phyloP scores from a whole-genome alignment of 2,329 filamentous ascomycete genomes.

The Fusarium verrucosum region DNA sequence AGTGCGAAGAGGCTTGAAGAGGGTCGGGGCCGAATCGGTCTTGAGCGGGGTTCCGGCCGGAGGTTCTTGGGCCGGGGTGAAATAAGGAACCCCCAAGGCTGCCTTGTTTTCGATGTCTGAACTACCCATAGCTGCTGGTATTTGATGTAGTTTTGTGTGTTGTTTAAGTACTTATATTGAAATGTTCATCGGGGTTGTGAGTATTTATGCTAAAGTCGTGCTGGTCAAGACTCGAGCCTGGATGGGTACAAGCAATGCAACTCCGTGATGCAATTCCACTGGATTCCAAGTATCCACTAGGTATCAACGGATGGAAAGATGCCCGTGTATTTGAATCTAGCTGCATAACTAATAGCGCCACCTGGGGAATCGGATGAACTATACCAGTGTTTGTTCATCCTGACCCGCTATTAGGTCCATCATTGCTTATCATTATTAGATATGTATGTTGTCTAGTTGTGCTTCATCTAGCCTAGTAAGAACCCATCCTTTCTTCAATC shows the following conservation, averaged over 20 bases:
- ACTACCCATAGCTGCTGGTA: conserved; percentile 23
- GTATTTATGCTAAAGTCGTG: conserved; percentile 13
- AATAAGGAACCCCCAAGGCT: conserved; percentile 60
- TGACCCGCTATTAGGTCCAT: too few relatives aligned
- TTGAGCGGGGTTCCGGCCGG: conserved; percentile 59
- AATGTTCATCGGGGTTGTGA: neutral
- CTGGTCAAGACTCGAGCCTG: neutral
- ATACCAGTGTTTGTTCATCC: too few relatives aligned
- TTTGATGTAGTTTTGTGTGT: neutral
- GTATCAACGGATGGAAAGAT: too few relatives aligned
- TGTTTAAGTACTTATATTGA: neutral
- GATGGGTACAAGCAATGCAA: conserved; percentile 1
- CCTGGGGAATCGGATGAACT: too few relatives aligned
- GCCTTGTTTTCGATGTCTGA: conserved; percentile 48
- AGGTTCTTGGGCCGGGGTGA: conserved; percentile 63
- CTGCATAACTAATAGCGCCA: too few relatives aligned
- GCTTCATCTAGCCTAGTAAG: too few relatives aligned
- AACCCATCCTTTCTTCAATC: neutral
- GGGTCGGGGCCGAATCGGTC: conserved; percentile 56
- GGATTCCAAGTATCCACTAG: neutral
- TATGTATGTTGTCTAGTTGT: too few relatives aligned
- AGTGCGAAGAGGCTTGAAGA: conserved; percentile 66
- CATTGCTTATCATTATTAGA: too few relatives aligned
- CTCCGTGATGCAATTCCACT: conserved; percentile 5
- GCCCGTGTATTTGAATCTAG: too few relatives aligned